Percentiles rank a stretch among this genome's conserved stretches.
Conservation (phyloP, 2,329 filamentous ascomycete species). For the Penicillium sp. region DNA sequence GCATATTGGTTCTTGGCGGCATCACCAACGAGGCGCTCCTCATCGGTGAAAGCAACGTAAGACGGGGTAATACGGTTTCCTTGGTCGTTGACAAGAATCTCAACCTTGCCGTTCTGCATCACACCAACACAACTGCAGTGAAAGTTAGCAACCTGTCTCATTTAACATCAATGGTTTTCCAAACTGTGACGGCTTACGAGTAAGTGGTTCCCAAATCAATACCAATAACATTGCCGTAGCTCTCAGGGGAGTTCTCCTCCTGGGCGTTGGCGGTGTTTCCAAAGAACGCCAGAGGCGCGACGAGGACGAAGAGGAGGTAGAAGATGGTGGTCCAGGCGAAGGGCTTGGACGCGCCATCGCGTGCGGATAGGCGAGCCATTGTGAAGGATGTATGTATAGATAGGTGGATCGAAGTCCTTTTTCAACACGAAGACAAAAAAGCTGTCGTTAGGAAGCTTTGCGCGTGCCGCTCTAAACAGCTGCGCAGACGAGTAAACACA, state of each 20-base stretch:
- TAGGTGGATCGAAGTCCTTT: constrained; percentile 13
- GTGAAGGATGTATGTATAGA: constrained; percentile 30
- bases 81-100: constrained; percentile 95
- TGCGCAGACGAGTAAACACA: constrained; percentile 16
- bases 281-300: constrained; percentile 79
- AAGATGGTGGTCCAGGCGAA: constrained; percentile 81
- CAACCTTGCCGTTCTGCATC: constrained; percentile 92
- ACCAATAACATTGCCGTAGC: constrained; percentile 87
- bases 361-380: constrained; percentile 61
- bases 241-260: constrained; percentile 69
- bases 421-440: constrained; percentile 13
- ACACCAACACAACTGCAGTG: constrained; percentile 84
- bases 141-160: constrained; percentile 17
- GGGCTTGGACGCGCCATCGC: constrained; percentile 64
- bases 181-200: constrained; percentile 41
- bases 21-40: constrained; percentile 95
- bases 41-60: constrained; percentile 94
- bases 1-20: constrained; percentile 95
- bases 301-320: constrained; percentile 87
- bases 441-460: constrained; percentile 13
- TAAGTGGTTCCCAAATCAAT: constrained; percentile 92
- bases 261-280: constrained; percentile 67
- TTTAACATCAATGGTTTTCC: too few species aligned
- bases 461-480: constrained; percentile 10
- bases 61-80: constrained; percentile 95